A percentile compares a stretch with the other conserved stretches of the same genome.
Conservation (phyloP, 129 eudicot genomes). For the Arctium minus region DNA sequence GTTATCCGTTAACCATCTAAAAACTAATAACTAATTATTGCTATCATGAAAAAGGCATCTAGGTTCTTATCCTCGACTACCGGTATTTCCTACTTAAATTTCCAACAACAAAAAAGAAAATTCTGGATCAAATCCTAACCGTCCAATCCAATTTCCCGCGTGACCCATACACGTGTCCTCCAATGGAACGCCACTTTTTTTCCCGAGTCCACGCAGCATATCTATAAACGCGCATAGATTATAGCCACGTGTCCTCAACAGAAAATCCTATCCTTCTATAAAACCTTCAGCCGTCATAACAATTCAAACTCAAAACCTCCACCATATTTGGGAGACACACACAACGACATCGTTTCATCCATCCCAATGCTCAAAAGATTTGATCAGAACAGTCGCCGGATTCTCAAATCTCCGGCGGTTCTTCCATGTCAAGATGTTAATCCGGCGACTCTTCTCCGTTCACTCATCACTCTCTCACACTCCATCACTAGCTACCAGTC, state of each 20-base stretch:
- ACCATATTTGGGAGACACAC: background rate
- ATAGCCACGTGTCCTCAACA: slow-evolving; percentile 51
- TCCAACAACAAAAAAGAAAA: background rate
- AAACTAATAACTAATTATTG: too few species aligned
- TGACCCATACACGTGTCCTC: slow-evolving; percentile 47
- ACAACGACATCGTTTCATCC: background rate
- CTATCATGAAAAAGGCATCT: background rate
- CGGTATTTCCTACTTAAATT: background rate
- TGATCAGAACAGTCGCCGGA: slow-evolving; percentile 68
- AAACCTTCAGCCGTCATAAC: slow-evolving; percentile 28
- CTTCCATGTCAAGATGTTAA: slow-evolving; percentile 62
- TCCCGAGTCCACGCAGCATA: slow-evolving; percentile 20
- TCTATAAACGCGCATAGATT: slow-evolving; percentile 15
- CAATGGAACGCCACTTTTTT: slow-evolving; percentile 7
- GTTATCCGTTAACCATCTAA: too few species aligned
- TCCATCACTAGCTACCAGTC: slow-evolving; percentile 33
- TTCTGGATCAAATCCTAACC: background rate
- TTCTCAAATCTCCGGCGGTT: slow-evolving; percentile 76
- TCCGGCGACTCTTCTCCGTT: slow-evolving; percentile 59
- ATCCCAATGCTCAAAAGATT: slow-evolving; percentile 41
- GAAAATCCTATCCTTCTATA: slow-evolving; percentile 21
- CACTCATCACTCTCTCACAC: slow-evolving; percentile 48
- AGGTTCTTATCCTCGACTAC: background rate
- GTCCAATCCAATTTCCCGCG: slow-evolving; percentile 33
- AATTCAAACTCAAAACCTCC: slow-evolving; percentile 2